Evolutionary conservation across 129 eudicot species (phyloP).

Genomic region (sunflower (Helianthus annuus)): DNA sequence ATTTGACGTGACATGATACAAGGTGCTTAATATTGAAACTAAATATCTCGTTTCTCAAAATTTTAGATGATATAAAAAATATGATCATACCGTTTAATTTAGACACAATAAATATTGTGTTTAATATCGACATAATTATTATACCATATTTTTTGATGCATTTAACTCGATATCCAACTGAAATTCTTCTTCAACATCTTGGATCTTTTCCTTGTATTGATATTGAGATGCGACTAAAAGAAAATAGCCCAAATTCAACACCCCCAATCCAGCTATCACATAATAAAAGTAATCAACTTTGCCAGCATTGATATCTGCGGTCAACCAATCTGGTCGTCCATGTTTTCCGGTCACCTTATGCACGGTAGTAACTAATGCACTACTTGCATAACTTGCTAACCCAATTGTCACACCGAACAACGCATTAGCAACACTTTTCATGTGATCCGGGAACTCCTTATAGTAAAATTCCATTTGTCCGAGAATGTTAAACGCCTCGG

Average conservation of each 20-base stretch:
- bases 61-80: neutral
- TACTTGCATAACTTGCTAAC: slow-evolving; percentile 65
- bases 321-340: slow-evolving; percentile 76
- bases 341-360: slow-evolving; percentile 51
- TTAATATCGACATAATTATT: neutral
- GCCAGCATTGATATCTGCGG: slow-evolving; percentile 61
- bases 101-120: no score
- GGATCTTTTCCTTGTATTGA: slow-evolving; percentile 45
- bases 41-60: no score
- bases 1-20: neutral
- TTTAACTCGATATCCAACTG: slow-evolving; percentile 53
- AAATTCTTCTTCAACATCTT: slow-evolving; percentile 34
- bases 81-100: neutral
- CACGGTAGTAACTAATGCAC: slow-evolving; percentile 45
- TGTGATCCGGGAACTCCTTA: slow-evolving; percentile 82
- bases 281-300: slow-evolving; percentile 73
- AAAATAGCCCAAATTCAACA: slow-evolving; percentile 64
- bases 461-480: slow-evolving; percentile 87
- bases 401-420: slow-evolving; percentile 51
- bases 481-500: slow-evolving; percentile 77
- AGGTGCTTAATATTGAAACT: no score
- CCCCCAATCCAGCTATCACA: slow-evolving; percentile 65
- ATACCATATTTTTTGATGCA: slow-evolving; percentile 28
- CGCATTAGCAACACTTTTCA: slow-evolving; percentile 60
- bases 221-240: slow-evolving; percentile 53